Base-by-base conservation (phyloP, 1,284 basidiomycete genomes). In the Xanthoconium separans region DNA sequence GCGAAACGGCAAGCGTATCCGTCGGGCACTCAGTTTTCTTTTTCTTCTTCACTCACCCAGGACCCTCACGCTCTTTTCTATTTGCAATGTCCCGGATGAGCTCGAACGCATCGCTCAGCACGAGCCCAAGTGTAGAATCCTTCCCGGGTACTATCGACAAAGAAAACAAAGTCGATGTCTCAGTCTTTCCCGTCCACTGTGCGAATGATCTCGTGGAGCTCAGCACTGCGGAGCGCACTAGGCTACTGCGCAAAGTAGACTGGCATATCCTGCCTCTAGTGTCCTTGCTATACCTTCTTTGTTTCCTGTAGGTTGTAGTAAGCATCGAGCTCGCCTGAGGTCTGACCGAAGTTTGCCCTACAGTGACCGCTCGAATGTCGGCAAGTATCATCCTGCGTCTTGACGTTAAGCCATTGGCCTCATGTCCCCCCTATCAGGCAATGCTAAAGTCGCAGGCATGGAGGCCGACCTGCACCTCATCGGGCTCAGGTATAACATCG, bases 261-360 rank as follows among this genome's bases (percentile, higher is more conserved):
- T 57, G 69, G 51, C 75, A 81, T 58, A 60, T 83, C 13, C 59
- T 82, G 30, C 81, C 81, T 5, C 72, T 79, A 37, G 73, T 82
- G 40, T 76, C 78, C 9, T 61, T 85, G 27, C 70, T 87, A n/a
- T 86, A 86, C 64, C 74, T 87, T 40, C 75, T 81, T 51, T 81
- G 75, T 2, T 82, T 81, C 62, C 61, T 81, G 40, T 37, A n/a
- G n/a, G 79, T 68, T 31, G 13, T 33, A 2, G 27, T 29, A 16
- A 39, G 33, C 2, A 4, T 47, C 29, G n/a, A 10, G n/a, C 8
- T 9, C 15, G 22, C 30, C 44, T 22, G 6, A 2, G 5, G 9
- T 53, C 36, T 53, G 45, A 60, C 7, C 12, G n/a, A n/a, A 20
- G 22, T 37, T 40, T 36, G 13, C 30, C 42, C 24, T 44, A 13